Evolutionary conservation across 176 grass and related monocot species (phyloP).

Genomic region (Juncus effusus): DNA sequence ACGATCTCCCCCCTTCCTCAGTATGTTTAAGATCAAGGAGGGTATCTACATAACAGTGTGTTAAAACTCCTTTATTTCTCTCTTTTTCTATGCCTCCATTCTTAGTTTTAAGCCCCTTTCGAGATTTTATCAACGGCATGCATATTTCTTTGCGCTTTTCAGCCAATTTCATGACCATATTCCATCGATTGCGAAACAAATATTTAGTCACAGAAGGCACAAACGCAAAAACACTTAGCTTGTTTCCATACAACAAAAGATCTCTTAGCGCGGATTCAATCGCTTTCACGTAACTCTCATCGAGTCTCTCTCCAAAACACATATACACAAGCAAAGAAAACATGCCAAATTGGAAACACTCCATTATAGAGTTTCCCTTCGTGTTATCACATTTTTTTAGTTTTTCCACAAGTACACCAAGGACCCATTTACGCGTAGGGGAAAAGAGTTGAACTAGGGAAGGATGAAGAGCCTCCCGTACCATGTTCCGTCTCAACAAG

Average conservation of each 20-base stretch:
- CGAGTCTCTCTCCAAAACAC: constrained; percentile 28
- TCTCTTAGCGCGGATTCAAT: constrained; percentile 1
- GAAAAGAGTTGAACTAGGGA: constrained; percentile 15
- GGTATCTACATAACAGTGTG: constrained; percentile 16
- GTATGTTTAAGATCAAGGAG: constrained; percentile 21
- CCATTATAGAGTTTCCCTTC: background rate
- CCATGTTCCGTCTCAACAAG: constrained; percentile 5
- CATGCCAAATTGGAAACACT: constrained; percentile 11
- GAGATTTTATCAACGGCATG: constrained; percentile 19
- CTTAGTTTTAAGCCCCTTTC: constrained; percentile 2
- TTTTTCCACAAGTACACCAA: constrained; percentile 12
- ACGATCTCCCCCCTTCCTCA: constrained; percentile 22
- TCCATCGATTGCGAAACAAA: constrained; percentile 21
- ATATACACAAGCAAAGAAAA: constrained; percentile 11
- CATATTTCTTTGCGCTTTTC: constrained; percentile 7
- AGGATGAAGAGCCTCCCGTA: constrained; percentile 17
- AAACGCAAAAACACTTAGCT: constrained; percentile 13
- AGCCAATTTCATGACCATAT: background rate
- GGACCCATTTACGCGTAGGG: constrained; percentile 9
- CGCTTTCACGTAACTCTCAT: background rate
- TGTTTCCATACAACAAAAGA: constrained; percentile 5
- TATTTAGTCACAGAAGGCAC: background rate
- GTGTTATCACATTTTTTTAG: background rate
- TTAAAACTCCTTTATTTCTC: background rate
- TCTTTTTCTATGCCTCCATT: background rate